These are phyloP conservation scores for Plantago lanceolata DNA, from an alignment of 305 asterid genomes.

Conservation along the genomic window DNA sequence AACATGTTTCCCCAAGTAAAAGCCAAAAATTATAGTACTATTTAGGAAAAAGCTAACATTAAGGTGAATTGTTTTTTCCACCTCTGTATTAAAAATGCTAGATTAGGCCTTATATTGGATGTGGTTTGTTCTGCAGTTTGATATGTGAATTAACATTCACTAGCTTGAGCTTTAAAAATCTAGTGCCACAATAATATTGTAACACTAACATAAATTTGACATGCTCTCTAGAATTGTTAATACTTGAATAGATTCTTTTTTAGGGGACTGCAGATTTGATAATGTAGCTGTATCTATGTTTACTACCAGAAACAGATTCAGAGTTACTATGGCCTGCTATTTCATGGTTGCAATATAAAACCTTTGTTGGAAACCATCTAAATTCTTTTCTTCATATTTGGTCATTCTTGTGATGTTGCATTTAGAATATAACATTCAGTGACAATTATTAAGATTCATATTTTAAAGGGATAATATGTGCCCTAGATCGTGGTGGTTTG, in stretches of 20 bases:
- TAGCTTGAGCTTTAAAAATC: neutral
- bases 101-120: neutral
- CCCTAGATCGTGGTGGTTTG: neutral
- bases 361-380: neutral
- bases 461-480: neutral
- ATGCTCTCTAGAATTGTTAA: neutral
- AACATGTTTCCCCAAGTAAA: no score
- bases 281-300: neutral
- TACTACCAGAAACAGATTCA: neutral
- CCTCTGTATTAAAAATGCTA: neutral
- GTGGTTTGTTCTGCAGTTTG: no score
- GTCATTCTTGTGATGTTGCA: neutral
- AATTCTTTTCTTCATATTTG: neutral
- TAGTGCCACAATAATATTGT: neutral
- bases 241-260: neutral
- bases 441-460: no score
- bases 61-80: neutral
- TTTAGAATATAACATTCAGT: neutral
- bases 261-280: neutral
- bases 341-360: neutral
- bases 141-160: no score
- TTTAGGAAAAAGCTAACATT: no score
- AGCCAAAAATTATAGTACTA: no score
- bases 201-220: neutral
- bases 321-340: neutral